Evolutionary conservation across 768 basidiomycete genomes (phyloP), one percentile per base, ranked within the genome.

Genomic region (Calocera cornea): DNA sequence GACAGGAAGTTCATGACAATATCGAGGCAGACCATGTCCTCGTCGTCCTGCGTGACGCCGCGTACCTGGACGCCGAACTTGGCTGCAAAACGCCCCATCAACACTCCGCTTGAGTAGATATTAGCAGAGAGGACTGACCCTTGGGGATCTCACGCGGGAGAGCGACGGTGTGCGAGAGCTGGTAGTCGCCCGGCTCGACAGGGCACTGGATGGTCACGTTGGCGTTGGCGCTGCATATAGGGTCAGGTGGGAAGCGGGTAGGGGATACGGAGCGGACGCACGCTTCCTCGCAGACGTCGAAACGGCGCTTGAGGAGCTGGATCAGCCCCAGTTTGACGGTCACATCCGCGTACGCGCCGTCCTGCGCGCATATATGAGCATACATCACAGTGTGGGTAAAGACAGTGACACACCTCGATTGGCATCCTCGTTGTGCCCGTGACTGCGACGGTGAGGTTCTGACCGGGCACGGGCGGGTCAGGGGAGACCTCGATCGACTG

Each of bases 261-360:
- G 29, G 34, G 66, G 36, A 34, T 34, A 50, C 19, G 41, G 34
- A 68, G 65, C 22, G 34, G 22, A 84, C 94, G 73, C 80, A 97
- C 91, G 94, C 93, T 78, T 97, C 95, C 68, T 95, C 82, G 75
- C 95, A 98, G 34, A 97, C 77, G 71, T 97, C 92, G 71, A 97
- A 95, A 19, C 71, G 74, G 79, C 91, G 97, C 50, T 80, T 77
- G 34, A 98, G 78, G n/a, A 98, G 75, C 79, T 92, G 97, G 74
- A 99, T 84, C 33, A 92, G 78, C 29, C 97, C 97, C n/a, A 98
- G 81, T 76, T 97, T 98, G 67, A 99, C 95, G 1, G 78, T 77
- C 2, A 99, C 93, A 71, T 95, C 86, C 8, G 89, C 95, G 72
- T 84, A 90, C 41, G 95, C 90, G 3, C 97, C 97, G 2, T 94